These are phyloP conservation scores for Ophiostoma ips DNA, from an alignment of 2,329 filamentous ascomycete genomes.

Conservation along the genomic window DNA sequence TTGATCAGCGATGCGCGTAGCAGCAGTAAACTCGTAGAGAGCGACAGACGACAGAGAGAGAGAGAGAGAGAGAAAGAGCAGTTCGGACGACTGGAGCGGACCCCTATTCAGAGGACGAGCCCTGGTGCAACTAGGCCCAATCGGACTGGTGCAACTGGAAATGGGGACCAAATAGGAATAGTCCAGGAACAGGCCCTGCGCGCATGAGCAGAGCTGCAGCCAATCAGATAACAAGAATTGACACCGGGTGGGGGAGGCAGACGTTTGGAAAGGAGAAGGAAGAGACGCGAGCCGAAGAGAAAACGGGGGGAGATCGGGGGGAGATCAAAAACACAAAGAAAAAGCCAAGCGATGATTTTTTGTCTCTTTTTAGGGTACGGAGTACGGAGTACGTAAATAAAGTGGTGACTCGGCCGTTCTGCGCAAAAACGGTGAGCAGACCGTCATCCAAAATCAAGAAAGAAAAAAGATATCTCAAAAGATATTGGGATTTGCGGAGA, in stretches of 20 bases:
- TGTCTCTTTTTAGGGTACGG: too few species aligned
- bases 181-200: conserved; percentile 7
- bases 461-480: too few species aligned
- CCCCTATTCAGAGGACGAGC: not conserved
- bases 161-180: not conserved
- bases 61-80: not conserved
- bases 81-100: not conserved
- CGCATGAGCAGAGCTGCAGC: not conserved
- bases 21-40: too few species aligned
- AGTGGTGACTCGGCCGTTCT: too few species aligned
- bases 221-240: not conserved
- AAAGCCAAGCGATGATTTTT: too few species aligned
- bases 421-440: too few species aligned
- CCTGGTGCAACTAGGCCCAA: not conserved
- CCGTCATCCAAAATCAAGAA: too few species aligned
- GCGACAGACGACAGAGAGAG: not conserved
- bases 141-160: not conserved
- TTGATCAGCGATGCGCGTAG: too few species aligned
- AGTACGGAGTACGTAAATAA: too few species aligned
- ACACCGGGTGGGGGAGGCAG: not conserved
- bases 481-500: too few species aligned
- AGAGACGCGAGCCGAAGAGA: not conserved
- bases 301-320: too few species aligned
- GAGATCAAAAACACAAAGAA: too few species aligned
- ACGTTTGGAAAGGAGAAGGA: not conserved